Base-by-base conservation (phyloP, 164 flowering plant species). In the Liriodendron chinense region DNA sequence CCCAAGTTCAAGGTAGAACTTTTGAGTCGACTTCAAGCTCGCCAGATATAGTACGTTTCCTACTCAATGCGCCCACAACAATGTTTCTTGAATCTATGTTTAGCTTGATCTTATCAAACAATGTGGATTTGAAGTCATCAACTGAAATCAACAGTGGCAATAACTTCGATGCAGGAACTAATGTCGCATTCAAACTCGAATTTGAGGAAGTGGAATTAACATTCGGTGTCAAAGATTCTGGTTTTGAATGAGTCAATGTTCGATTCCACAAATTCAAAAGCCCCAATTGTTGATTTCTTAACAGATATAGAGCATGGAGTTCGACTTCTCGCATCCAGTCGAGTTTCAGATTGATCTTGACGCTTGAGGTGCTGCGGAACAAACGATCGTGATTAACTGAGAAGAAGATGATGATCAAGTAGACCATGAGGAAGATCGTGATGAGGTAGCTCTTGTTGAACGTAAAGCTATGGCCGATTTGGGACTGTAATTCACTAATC, bases 241-340 rank as follows among this genome's bases (percentile, higher is more conserved):
- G 61, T 47, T n/a, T 62, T 24, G 62, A 72, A 47, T 47, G 26
- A 9, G 22, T 18, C 16, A 73, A 49, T 0, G 88, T 85, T 24
- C 65, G 81, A 70, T 94, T 94, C 92, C 89, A 94, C 14, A 92
- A 72, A 72, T 77, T 22, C 56, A 87, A 56, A 71, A 96, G 92
- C 74, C 84, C 88, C 22, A 84, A 73, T 71, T 90, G 92, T 83
- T 96, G 99, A 73, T 86, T 84, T 62, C 82, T 82, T 61, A 96
- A 78, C 77, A 96, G 74, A 80, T 83, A 85, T 67, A 96, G 68
- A 16, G 98, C 98, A 34, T 73, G 85, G 65, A 96, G 78, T 62
- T 94, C 92, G n/a, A 97, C 80, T 72, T 96, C 99, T 68, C 91
- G 81, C 89, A 91, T 85, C 13, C 80, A 85, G 78, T 79, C 85